A percentile compares a stretch with the other conserved stretches of the same genome.
Conservation (phyloP, 1,284 basidiomycete species). For the Vanrija humicola region DNA sequence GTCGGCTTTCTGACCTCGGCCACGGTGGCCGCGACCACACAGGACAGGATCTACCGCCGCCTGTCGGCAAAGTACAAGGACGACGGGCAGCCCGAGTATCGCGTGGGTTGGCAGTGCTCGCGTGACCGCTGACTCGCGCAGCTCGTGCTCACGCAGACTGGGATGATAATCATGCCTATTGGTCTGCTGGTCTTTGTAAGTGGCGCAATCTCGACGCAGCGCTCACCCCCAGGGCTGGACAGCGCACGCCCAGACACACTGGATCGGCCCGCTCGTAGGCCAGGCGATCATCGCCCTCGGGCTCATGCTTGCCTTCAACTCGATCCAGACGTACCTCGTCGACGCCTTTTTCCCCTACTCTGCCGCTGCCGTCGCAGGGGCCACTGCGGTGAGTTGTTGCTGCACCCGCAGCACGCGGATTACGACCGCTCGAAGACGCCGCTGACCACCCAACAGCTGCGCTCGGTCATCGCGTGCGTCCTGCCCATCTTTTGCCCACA, state of each 20-base stretch:
- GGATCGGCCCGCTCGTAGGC: conserved; percentile 47
- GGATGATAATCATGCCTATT: conserved; percentile 51
- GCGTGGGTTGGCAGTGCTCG: conserved; percentile 26
- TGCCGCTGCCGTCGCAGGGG: conserved; percentile 50
- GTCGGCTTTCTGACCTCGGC: conserved; percentile 48
- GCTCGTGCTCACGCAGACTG: conserved; percentile 49
- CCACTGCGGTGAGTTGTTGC: conserved; percentile 33
- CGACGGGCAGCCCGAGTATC: conserved; percentile 47
- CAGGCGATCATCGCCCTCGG: conserved; percentile 35
- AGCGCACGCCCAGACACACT: conserved; percentile 42
- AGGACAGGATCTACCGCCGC: conserved; percentile 50
- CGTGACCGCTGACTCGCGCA: conserved; percentile 8
- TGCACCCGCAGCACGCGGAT: not conserved
- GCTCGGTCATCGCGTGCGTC: conserved; percentile 47
- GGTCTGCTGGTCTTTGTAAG: conserved; percentile 47
- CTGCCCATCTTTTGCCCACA: conserved; percentile 50
- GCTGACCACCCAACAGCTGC: conserved; percentile 18
- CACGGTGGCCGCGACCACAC: conserved; percentile 41
- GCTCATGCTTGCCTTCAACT: conserved; percentile 50
- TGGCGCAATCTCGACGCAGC: conserved; percentile 2
- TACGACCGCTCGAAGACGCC: not conserved
- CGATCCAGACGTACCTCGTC: conserved; percentile 49
- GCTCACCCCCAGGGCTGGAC: conserved; percentile 31
- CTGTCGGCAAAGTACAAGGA: conserved; percentile 33
- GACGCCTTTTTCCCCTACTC: conserved; percentile 53